phyloP scores from a whole-genome alignment of 1,284 basidiomycete species.

The Pulveroboletus sp. region DNA sequence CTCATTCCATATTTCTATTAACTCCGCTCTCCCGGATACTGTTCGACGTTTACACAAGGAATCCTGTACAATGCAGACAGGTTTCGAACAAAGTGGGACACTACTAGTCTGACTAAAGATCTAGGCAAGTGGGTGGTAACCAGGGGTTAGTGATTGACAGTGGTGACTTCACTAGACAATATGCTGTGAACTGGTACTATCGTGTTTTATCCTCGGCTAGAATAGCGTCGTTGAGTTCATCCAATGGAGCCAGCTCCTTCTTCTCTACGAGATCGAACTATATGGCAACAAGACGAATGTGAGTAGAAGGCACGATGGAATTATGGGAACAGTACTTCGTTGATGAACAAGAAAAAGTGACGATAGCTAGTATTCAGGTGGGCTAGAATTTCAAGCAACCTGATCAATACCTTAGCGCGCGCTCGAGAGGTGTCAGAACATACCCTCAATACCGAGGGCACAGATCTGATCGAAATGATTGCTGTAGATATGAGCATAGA shows the following conservation, averaged over 20 bases:
- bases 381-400: slow-evolving; percentile 52
- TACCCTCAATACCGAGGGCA: slow-evolving; percentile 96
- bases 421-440: slow-evolving; percentile 15
- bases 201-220: slow-evolving; percentile 79
- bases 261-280: slow-evolving; percentile 97
- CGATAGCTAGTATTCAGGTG: slow-evolving; percentile 99
- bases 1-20: slow-evolving; percentile 7
- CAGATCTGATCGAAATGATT: slow-evolving; percentile 99
- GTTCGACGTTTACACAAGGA: slow-evolving; percentile 5
- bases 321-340: slow-evolving; percentile 64
- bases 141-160: background rate
- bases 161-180: background rate
- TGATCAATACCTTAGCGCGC: background rate
- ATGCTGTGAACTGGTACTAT: too few relatives aligned
- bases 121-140: background rate
- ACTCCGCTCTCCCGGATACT: background rate
- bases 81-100: background rate
- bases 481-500: slow-evolving; percentile 99
- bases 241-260: slow-evolving; percentile 94
- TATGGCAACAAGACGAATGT: slow-evolving; percentile 4
- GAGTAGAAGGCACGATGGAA: slow-evolving; percentile 2
- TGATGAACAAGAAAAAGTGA: slow-evolving; percentile 96
- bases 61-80: too few relatives aligned
- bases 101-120: background rate
- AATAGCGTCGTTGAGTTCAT: slow-evolving; percentile 96